Evolutionary conservation across 1,139 yeast species (phyloP).

Genomic region (Magnusiomyces suaveolens): DNA sequence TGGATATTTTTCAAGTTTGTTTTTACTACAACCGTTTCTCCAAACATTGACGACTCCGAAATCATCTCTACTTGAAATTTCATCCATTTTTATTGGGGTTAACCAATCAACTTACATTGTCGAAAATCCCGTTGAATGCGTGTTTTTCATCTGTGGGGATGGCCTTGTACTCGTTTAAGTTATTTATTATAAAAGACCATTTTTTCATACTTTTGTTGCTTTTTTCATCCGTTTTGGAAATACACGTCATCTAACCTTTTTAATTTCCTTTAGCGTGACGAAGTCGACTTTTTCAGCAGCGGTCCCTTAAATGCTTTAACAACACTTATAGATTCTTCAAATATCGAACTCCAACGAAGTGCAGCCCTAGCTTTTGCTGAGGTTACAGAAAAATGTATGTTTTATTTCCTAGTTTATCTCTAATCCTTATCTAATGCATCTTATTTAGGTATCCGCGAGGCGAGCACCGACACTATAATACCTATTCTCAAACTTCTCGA

Average conservation of each 20-base stretch:
- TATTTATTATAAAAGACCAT: background rate
- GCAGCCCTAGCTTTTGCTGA: slow-evolving; percentile 99
- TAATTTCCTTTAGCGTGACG: slow-evolving; percentile 38
- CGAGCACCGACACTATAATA: slow-evolving; percentile 81
- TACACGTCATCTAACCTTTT: background rate
- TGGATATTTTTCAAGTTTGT: background rate
- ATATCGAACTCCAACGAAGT: slow-evolving; percentile 87
- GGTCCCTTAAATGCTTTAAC: slow-evolving; percentile 82
- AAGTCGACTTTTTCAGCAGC: slow-evolving; percentile 69
- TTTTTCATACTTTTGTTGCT: background rate
- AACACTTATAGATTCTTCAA: slow-evolving; percentile 88
- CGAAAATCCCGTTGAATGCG: too few relatives aligned
- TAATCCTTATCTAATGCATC: background rate
- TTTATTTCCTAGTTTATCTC: background rate
- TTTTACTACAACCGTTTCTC: background rate
- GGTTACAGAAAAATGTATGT: slow-evolving; percentile 68
- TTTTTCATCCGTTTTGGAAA: background rate
- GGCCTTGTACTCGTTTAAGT: background rate
- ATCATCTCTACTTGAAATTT: too few relatives aligned
- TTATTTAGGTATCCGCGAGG: slow-evolving; percentile 48
- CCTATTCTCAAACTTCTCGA: slow-evolving; percentile 84
- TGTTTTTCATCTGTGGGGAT: background rate
- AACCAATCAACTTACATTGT: too few relatives aligned
- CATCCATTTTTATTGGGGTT: too few relatives aligned
- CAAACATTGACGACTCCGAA: background rate